phyloP scores from a whole-genome alignment of 2,329 filamentous ascomycete genomes.

The Pseudogymnoascus sp. region DNA sequence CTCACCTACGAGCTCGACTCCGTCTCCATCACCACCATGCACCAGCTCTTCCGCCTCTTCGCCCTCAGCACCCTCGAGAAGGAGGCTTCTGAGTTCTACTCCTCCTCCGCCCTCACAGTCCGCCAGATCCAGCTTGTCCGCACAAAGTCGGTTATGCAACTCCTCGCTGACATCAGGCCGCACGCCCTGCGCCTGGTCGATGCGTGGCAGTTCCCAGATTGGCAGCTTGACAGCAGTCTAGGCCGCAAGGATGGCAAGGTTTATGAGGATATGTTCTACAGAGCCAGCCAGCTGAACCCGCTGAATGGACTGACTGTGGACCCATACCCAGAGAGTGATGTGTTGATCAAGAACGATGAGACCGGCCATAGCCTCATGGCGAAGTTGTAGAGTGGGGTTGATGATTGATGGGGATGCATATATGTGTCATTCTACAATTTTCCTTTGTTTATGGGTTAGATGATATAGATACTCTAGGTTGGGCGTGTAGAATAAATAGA shows the following conservation, averaged over 20 bases:
- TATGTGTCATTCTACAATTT: not conserved
- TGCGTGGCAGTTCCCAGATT: slow-evolving; percentile 70
- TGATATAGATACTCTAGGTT: not conserved
- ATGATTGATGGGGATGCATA: not conserved
- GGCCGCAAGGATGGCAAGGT: slow-evolving; percentile 68
- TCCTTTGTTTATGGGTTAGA: slow-evolving; percentile 2
- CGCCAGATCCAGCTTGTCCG: slow-evolving; percentile 65
- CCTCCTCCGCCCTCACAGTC: slow-evolving; percentile 59
- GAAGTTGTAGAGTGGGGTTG: slow-evolving; percentile 36
- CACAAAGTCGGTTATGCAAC: slow-evolving; percentile 59
- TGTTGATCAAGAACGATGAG: slow-evolving; percentile 55
- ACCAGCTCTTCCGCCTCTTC: slow-evolving; percentile 61
- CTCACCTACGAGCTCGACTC: slow-evolving; percentile 48
- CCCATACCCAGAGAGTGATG: slow-evolving; percentile 58
- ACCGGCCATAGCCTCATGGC: slow-evolving; percentile 37
- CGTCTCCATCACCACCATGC: slow-evolving; percentile 51
- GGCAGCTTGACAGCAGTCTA: slow-evolving; percentile 65
- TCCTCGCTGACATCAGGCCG: slow-evolving; percentile 65
- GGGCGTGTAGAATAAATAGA: slow-evolving; percentile 5
- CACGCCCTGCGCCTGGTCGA: slow-evolving; percentile 68
- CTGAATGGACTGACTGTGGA: slow-evolving; percentile 66
- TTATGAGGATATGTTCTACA: slow-evolving; percentile 69
- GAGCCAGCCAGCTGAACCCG: slow-evolving; percentile 66
- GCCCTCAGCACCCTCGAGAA: slow-evolving; percentile 60
- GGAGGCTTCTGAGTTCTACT: slow-evolving; percentile 67